Evolutionary conservation across 257 asterid species (phyloP).

Genomic region (Schizonepeta tenuifolia): DNA sequence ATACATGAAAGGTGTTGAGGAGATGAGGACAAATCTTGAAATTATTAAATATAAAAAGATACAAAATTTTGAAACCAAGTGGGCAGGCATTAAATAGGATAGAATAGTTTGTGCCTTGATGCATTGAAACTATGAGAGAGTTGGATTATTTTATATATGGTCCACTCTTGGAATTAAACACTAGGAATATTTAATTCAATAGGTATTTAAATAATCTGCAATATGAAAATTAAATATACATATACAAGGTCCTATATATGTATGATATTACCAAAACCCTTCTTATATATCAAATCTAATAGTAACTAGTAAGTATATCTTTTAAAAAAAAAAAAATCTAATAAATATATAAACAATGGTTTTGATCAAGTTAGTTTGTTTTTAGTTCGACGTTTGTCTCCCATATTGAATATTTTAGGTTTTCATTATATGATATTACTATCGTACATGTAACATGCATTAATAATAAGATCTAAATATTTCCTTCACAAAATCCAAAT

Average conservation of each 20-base stretch:
- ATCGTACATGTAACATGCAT: too few relatives aligned
- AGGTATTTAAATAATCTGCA: constrained; percentile 17
- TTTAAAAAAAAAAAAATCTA: too few relatives aligned
- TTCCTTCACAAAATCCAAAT: too few relatives aligned
- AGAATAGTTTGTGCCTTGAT: constrained; percentile 51
- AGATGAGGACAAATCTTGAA: constrained; percentile 43
- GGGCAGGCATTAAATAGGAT: constrained; percentile 46
- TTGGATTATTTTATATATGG: constrained; percentile 39
- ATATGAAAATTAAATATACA: constrained; percentile 1
- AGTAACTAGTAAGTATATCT: too few relatives aligned
- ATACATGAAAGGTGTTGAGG: constrained; percentile 28
- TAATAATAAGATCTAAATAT: too few relatives aligned
- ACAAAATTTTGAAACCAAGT: constrained; percentile 39
- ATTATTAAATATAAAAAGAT: constrained; percentile 25
- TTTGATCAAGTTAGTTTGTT: too few relatives aligned
- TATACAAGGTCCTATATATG: constrained; percentile 30
- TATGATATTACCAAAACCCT: too few relatives aligned
- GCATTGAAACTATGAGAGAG: constrained; percentile 45
- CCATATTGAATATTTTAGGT: too few relatives aligned
- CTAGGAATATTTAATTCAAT: constrained; percentile 14
- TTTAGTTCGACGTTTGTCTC: too few relatives aligned
- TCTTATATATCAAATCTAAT: too few relatives aligned
- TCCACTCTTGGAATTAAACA: constrained; percentile 51
- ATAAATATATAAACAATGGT: too few relatives aligned
- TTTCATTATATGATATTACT: too few relatives aligned